Evolutionary conservation across 2,329 filamentous ascomycete species (phyloP), one percentile per base, ranked within the genome.

Genomic region (Paracamarosporium sp.): DNA sequence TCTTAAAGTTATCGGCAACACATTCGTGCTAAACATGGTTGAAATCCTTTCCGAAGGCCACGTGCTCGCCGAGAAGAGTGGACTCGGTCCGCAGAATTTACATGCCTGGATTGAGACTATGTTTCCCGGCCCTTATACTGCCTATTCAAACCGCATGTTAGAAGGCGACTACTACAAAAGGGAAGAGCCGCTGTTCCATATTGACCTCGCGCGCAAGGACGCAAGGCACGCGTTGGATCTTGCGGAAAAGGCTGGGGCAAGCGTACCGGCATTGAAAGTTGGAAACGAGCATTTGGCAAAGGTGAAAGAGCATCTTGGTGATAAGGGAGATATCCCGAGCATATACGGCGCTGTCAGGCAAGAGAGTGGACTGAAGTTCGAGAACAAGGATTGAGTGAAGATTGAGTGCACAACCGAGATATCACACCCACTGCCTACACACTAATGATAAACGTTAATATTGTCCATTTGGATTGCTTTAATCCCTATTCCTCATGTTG

Each of bases 1-100:
- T 44, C 81, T 96, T 46, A 95, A 97, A 78, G 82, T 97, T 20
- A 84, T 96, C 9, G 93, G 93, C 56, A 97, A 97, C 76, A 91
- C 90, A 0, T 93, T 97, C 73, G 84, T 97, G 66, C 74, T 96
- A 38, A 90, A 91, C 79, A 93, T 93, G 85, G 85, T 93, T 24
- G 89, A 93, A 70, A 85, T 91, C 50, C 80, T 97, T 4, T 87
- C 90, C 1, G 92, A 96, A 79, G 90, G 88, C 5, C 85, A 94
- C 70, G 86, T 90, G 1, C 78, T 93, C 5, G 92, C 92, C 5
- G 92, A 97, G 76, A 94, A 93, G 76, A 84, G 85, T 0, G 92
- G 92, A 0, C 79, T 97, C 2, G 92, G 91, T 2, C 83, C 83
- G 0, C 85, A 88, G 1, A 85, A 88, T 35, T 77, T 96, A 58